A percentile compares a stretch with the other conserved stretches of the same genome.
phyloP scores from a whole-genome alignment of 495 filamentous ascomycete genomes.

The Neurospora sp. region DNA sequence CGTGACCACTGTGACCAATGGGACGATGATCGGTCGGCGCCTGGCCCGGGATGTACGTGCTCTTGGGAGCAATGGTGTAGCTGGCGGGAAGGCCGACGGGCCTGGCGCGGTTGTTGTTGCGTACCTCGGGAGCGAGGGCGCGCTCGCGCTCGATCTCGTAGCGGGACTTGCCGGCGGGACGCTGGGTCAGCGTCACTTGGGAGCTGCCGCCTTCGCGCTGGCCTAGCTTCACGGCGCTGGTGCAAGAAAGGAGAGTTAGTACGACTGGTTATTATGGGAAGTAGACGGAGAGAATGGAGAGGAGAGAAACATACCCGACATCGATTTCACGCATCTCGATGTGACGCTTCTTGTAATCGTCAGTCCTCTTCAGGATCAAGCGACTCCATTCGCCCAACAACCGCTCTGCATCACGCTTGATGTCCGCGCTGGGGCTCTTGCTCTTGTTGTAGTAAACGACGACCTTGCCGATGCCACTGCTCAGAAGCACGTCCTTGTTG shows the following conservation, averaged over 20 bases:
- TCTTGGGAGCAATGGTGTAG: constrained; percentile 70
- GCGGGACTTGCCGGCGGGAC: constrained; percentile 29
- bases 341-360: constrained; percentile 79
- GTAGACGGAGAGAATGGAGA: background rate
- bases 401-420: constrained; percentile 89
- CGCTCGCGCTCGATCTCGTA: constrained; percentile 58
- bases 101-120: constrained; percentile 60
- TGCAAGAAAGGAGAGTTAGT: constrained; percentile 11
- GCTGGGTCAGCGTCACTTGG: constrained; percentile 36
- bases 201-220: constrained; percentile 30
- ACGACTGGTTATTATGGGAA: constrained; percentile 16
- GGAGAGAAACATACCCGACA: constrained; percentile 32
- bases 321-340: constrained; percentile 46
- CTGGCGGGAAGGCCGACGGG: constrained; percentile 59
- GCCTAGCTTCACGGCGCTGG: constrained; percentile 41
- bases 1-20: constrained; percentile 62
- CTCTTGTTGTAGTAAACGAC: constrained; percentile 93
- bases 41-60: constrained; percentile 37
- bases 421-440: constrained; percentile 70
- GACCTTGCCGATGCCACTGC: constrained; percentile 91
- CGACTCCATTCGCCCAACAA: constrained; percentile 91
- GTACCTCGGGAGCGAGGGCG: constrained; percentile 54
- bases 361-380: constrained; percentile 85
- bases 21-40: constrained; percentile 39
- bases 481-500: constrained; percentile 77